These are phyloP conservation scores for Arxiozyma bovina DNA, from an alignment of 1,139 yeast species.

Conservation along the genomic window DNA sequence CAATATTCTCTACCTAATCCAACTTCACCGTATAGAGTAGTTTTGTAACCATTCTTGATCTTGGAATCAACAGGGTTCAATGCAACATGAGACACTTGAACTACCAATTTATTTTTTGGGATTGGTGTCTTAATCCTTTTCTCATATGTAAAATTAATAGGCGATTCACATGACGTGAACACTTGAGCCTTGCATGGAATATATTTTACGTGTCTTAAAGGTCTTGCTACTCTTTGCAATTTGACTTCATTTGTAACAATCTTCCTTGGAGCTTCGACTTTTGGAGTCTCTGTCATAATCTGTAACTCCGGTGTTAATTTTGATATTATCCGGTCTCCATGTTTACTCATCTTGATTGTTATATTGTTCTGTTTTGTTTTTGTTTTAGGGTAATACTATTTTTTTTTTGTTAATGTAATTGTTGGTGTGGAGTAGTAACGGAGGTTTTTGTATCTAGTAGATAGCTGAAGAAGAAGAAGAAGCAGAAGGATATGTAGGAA, in stretches of 20 bases:
- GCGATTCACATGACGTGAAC: slow-evolving; percentile 32
- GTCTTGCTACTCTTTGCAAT: slow-evolving; percentile 35
- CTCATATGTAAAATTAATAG: slow-evolving; percentile 36
- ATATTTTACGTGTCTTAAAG: slow-evolving; percentile 34
- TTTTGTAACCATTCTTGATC: slow-evolving; percentile 33
- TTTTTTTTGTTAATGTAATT: too few relatives aligned
- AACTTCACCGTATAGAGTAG: slow-evolving; percentile 36
- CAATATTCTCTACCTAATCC: slow-evolving; percentile 65
- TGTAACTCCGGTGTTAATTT: slow-evolving; percentile 14
- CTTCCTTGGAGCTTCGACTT: slow-evolving; percentile 19
- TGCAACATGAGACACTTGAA: slow-evolving; percentile 38
- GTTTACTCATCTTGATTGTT: slow-evolving; percentile 5
- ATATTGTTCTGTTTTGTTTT: background rate
- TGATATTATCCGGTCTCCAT: slow-evolving; percentile 4
- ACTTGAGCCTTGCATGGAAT: slow-evolving; percentile 34
- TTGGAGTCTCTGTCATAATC: slow-evolving; percentile 10
- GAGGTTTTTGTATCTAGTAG: too few relatives aligned
- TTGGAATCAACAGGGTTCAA: slow-evolving; percentile 62
- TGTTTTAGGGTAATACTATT: background rate
- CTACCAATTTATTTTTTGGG: slow-evolving; percentile 40
- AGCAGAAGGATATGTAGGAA: too few relatives aligned
- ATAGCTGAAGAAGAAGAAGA: too few relatives aligned
- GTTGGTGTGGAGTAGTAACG: too few relatives aligned
- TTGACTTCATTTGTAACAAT: slow-evolving; percentile 15
- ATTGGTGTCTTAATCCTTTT: slow-evolving; percentile 36